phyloP scores from a whole-genome alignment of 2,329 filamentous ascomycete species.

The Trichoderma brevicompactum region DNA sequence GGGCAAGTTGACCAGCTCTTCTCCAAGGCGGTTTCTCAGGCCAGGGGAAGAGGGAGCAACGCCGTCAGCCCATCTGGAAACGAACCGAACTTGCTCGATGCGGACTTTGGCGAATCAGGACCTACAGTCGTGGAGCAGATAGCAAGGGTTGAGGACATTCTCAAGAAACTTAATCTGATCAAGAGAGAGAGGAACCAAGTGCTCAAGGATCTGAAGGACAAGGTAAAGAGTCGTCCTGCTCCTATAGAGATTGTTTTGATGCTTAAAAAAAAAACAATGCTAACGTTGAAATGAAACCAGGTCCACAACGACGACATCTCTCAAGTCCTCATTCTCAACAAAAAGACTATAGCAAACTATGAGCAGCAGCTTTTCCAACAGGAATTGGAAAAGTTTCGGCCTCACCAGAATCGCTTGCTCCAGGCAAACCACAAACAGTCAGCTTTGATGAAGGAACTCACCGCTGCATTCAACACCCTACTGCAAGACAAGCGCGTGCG shows the following conservation, averaged over 20 bases:
- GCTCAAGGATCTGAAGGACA: slow-evolving; percentile 95
- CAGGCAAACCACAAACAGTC: slow-evolving; percentile 96
- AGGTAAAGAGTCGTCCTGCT: slow-evolving; percentile 60
- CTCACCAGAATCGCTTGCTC: slow-evolving; percentile 86
- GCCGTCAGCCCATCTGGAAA: slow-evolving; percentile 62
- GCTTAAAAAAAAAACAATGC: too few relatives aligned
- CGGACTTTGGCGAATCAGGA: slow-evolving; percentile 82
- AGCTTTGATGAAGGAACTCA: slow-evolving; percentile 92
- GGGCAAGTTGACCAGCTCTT: slow-evolving; percentile 89
- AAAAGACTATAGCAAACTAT: slow-evolving; percentile 91
- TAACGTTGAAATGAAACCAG: slow-evolving; percentile 51
- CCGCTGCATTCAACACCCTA: slow-evolving; percentile 80
- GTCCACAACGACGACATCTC: slow-evolving; percentile 97
- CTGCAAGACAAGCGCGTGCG: slow-evolving; percentile 93
- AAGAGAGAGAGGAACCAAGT: slow-evolving; percentile 92
- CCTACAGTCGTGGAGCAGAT: slow-evolving; percentile 90
- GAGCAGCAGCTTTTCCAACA: slow-evolving; percentile 92
- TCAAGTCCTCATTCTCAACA: slow-evolving; percentile 95
- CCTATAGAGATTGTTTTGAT: too few relatives aligned
- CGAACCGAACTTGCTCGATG: slow-evolving; percentile 84
- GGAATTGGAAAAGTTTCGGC: slow-evolving; percentile 95
- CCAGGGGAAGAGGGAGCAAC: slow-evolving; percentile 67
- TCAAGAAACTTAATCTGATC: slow-evolving; percentile 89
- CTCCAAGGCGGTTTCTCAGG: slow-evolving; percentile 81
- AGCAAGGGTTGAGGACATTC: slow-evolving; percentile 80